Conservation (phyloP, 805 yeast species). For the Pichia eremophila region DNA sequence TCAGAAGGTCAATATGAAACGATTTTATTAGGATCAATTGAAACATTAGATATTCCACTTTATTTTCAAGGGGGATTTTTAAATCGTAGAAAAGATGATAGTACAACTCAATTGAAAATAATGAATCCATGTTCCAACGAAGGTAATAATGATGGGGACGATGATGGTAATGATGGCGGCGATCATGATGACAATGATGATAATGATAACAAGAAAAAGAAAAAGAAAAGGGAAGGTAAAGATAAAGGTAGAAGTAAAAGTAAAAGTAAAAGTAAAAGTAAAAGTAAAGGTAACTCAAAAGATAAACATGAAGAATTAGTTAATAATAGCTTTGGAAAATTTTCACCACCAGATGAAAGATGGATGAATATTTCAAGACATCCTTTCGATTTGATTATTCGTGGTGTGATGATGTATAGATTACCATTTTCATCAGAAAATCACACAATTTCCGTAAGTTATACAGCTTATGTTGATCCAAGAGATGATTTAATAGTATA, state of each 20-base stretch:
- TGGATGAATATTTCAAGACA: conserved; percentile 70
- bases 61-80: conserved; percentile 72
- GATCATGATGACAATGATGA: background rate
- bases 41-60: conserved; percentile 60
- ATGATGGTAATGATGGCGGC: background rate
- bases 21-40: conserved; percentile 63
- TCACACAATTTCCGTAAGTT: conserved; percentile 54
- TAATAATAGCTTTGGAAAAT: no score
- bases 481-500: background rate
- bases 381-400: conserved; percentile 77
- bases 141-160: conserved; percentile 8
- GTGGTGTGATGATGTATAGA: conserved; percentile 74
- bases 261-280: background rate
- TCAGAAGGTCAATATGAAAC: conserved; percentile 30
- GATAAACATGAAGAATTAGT: no score
- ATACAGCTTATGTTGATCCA: conserved; percentile 52
- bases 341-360: conserved; percentile 29
- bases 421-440: conserved; percentile 52
- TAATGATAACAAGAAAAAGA: no score
- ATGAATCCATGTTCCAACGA: conserved; percentile 55
- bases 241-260: conserved; percentile 3
- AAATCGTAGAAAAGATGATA: conserved; percentile 46
- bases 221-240: background rate
- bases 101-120: conserved; percentile 62
- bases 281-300: background rate